Evolutionary conservation across 805 yeast genomes (phyloP).

Genomic region (Ogataea haglerorum): DNA sequence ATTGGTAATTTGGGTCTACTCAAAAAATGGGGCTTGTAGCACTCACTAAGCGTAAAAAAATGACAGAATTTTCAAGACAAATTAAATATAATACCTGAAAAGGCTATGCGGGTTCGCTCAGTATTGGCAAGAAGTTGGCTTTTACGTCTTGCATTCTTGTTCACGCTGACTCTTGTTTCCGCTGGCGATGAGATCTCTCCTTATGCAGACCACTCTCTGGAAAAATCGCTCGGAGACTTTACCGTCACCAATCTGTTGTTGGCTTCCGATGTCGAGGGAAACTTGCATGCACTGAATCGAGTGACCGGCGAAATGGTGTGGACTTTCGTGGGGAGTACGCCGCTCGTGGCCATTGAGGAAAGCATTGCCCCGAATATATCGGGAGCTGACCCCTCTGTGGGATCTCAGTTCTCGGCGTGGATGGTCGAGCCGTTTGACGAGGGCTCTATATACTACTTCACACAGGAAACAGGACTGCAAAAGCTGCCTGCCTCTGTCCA

Average conservation of each 20-base stretch:
- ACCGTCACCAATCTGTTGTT: constrained; percentile 52
- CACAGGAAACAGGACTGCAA: constrained; percentile 69
- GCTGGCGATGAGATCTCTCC: constrained; percentile 3
- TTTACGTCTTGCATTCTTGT: not conserved
- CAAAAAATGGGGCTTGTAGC: not conserved
- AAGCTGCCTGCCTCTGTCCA: constrained; percentile 78
- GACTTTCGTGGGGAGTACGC: constrained; percentile 65
- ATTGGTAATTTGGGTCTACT: not conserved
- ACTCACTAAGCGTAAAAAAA: not conserved
- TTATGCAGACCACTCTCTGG: not conserved
- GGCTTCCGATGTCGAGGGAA: constrained; percentile 83
- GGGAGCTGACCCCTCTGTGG: not conserved
- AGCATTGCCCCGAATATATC: constrained; percentile 17
- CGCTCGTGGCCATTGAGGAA: constrained; percentile 46
- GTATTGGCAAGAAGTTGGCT: constrained; percentile 1
- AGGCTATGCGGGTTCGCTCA: constrained; percentile 7
- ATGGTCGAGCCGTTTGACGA: constrained; percentile 88
- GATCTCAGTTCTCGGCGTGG: constrained; percentile 47
- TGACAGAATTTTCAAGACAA: not conserved
- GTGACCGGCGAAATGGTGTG: constrained; percentile 72
- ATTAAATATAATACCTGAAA: not conserved
- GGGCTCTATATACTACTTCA: constrained; percentile 80
- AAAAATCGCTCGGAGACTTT: constrained; percentile 25
- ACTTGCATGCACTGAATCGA: constrained; percentile 75
- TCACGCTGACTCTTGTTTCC: not conserved